Base-by-base conservation (phyloP, 2,329 filamentous ascomycete species). In the Aphanoascus verrucosus region DNA sequence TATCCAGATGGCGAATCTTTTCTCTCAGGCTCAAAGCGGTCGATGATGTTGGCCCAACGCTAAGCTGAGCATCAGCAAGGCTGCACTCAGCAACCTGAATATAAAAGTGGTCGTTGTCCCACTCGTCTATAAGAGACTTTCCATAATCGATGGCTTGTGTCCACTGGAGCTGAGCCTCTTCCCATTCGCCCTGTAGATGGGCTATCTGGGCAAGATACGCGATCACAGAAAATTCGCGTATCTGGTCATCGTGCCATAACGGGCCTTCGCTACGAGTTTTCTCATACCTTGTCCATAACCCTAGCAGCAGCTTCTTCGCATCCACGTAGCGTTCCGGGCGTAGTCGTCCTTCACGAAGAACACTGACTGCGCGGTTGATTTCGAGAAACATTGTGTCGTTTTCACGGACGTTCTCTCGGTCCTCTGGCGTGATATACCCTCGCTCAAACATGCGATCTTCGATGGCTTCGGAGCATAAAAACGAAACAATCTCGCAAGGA, bases 311-410 rank as follows among this genome's bases (percentile, higher is more conserved):
- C 14, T 31, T 19, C 32, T 47, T 35, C 1, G 50, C 50, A 3
- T 53, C 50, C 31, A 12, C 14, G 28, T 53, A 53, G 17, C 43
- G 32, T 28, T 47, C 34, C 11, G 50, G 15, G 23, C 17, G 15
- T 12, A 53, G n/a, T 14, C 31, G 42, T 12, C 50, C 50, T 47
- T 53, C 42, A 8, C 50, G 40, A 11, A 53, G 50, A 43, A 53
- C 35, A 42, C 50, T 53, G 34, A 32, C 50, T 3, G 50, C 50
- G 12, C 17, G 34, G n/a, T 46, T 53, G 34, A 53, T 53, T 31
- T 53, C 50, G 7, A 53, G 50, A 38, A 53, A 53, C 50, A 46
- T 53, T 28, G 42, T 53, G 17, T 53, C 50, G 5, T 20, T 53
- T 17, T 53, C 50, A 23, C 50, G 12, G 5, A 47, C 20, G 19